phyloP scores from a whole-genome alignment of 2,329 filamentous ascomycete species.

The Sporothrix protearum region DNA sequence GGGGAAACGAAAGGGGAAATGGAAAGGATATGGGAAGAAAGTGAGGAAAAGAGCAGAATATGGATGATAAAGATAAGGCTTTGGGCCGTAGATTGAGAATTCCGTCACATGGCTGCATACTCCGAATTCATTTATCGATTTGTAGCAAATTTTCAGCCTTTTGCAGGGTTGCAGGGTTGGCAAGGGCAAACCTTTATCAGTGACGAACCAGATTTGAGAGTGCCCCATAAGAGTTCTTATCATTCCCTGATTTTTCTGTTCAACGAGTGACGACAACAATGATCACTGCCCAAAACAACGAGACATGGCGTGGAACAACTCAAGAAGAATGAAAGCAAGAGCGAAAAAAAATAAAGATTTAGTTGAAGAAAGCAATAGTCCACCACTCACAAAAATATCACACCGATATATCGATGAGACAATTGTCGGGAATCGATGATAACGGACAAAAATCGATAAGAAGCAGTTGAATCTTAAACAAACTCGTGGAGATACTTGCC shows the following conservation, averaged over 20 bases:
- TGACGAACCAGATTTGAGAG: not conserved
- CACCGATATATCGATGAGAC: not conserved
- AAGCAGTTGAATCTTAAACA: not conserved
- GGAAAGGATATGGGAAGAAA: not conserved
- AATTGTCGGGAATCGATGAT: not conserved
- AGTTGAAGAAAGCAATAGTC: not conserved
- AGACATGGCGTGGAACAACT: not conserved
- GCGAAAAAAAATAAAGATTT: not conserved
- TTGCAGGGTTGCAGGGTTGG: not conserved
- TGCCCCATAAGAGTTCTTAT: not conserved
- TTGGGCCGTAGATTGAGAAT: conserved; percentile 4
- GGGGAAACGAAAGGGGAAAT: not conserved
- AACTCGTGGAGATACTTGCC: not conserved
- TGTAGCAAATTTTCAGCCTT: no score
- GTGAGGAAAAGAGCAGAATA: not conserved
- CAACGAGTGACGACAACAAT: not conserved
- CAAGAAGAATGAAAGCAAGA: no score
- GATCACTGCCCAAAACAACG: not conserved
- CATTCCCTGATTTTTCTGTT: conserved; percentile 9
- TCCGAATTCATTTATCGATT: not conserved
- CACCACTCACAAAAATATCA: not conserved
- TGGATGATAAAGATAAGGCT: conserved; percentile 3
- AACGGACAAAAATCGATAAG: not conserved
- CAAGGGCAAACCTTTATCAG: not conserved
- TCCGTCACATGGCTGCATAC: not conserved